These are phyloP conservation scores for Xylaria sp. DNA, from an alignment of 495 filamentous ascomycete genomes.

Conservation along the genomic window DNA sequence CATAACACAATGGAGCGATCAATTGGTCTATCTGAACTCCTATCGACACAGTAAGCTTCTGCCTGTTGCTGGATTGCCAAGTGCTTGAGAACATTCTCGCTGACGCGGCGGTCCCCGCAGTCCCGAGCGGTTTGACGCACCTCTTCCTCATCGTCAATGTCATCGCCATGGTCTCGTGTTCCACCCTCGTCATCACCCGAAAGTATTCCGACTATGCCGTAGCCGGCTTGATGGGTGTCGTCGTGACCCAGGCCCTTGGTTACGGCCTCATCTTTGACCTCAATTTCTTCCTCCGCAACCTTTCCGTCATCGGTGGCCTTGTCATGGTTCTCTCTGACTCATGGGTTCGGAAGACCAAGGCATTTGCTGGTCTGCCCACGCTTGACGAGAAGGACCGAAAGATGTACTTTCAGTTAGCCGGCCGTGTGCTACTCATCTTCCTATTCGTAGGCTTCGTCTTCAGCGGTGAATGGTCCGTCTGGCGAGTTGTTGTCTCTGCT, in stretches of 20 bases:
- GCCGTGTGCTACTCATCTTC: conserved; percentile 95
- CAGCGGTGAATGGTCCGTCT: conserved; percentile 88
- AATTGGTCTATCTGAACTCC: conserved; percentile 89
- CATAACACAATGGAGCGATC: conserved; percentile 96
- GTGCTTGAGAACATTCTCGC: conserved; percentile 12
- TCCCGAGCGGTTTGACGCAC: conserved; percentile 89
- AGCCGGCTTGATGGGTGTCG: conserved; percentile 84
- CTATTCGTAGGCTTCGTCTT: conserved; percentile 96
- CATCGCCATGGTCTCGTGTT: conserved; percentile 84
- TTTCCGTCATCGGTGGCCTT: conserved; percentile 94
- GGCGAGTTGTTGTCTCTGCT: conserved; percentile 79
- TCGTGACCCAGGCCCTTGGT: conserved; percentile 93
- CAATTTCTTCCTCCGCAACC: conserved; percentile 99
- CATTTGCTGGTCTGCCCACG: conserved; percentile 90
- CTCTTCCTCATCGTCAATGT: conserved; percentile 92
- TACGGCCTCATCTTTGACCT: conserved; percentile 99
- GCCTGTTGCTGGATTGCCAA: conserved; percentile 2
- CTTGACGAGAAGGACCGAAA: conserved; percentile 99
- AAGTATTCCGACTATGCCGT: conserved; percentile 93
- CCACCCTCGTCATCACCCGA: conserved; percentile 84
- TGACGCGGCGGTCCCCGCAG: conserved; percentile 54
- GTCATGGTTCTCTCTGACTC: conserved; percentile 98
- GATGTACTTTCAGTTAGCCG: conserved; percentile 99
- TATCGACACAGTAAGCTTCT: conserved; percentile 84
- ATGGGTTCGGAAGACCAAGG: conserved; percentile 97